Evolutionary conservation across 2,329 filamentous ascomycete species (phyloP), one percentile per base, ranked within the genome.

Genomic region (Aspergillus cejpii): DNA sequence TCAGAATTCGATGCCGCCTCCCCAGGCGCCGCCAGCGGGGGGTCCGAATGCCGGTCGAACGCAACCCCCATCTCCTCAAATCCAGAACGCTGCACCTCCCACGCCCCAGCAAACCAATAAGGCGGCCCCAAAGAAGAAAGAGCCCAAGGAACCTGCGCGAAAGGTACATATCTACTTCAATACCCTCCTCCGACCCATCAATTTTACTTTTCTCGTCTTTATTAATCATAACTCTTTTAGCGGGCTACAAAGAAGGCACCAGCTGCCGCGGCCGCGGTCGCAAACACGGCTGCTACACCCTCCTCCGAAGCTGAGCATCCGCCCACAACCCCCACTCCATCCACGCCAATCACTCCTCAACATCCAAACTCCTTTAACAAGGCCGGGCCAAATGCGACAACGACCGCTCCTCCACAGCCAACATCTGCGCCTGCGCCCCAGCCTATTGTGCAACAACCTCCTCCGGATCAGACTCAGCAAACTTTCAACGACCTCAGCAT

Each of bases 71-170:
- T 74, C 73, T 43, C 72, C 72, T 39, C 64, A 71, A 44, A 66
- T 65, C n/a, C 63, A 59, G 34, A 54, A 57, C 14, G 66, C 69
- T 44, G 77, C 78, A 15, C 79, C 80, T 12, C 79, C 80, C 5
- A 83, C 80, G 5, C 80, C 80, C 2, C 78, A 75, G 48, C 78
- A 80, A 60, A 57, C 67, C n/a, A 76, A 74, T 58, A 83, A 72
- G 57, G 70, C 64, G n/a, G 75, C 73, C 39, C 77, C 75, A 6
- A 81, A 80, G 60, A 82, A 81, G 69, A 80, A 81, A 61, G 71
- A 72, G 26, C 64, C 66, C 5, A 77, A 77, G 54, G 75, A 77
- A 49, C 72, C 70, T 31, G 20, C 36, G 24, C 70, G 69, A 52
- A 78, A 78, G 70, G 75, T 77, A 71, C 39, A 57, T 55, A n/a